Evolutionary conservation across 306 rosid species (phyloP), one percentile per base, ranked within the genome.

Genomic region (Cercis canadensis): DNA sequence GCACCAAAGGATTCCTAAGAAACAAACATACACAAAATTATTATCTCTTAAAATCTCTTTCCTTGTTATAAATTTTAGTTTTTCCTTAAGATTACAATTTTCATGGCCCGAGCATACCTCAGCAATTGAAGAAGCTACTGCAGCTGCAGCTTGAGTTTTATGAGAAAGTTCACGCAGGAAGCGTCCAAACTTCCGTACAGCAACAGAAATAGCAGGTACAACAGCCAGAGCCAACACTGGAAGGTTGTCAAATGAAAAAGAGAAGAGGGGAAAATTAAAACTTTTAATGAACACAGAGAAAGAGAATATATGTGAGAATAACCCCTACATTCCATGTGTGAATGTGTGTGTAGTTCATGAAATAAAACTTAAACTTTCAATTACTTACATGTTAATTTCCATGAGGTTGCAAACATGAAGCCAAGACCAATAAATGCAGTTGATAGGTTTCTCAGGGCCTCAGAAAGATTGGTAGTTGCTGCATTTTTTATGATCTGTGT

Each of bases 61-160:
- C 1, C 50, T 13, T 44, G 3, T 24, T 24, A 24, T 24, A 24
- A 24, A 24, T 1, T 3, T 24, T 24, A 1, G 3, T 3, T 24
- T 24, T 24, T 24, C 29, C 29, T 24, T n/a, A n/a, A n/a, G n/a
- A n/a, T n/a, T n/a, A n/a, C n/a, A n/a, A n/a, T n/a, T n/a, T n/a
- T n/a, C n/a, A n/a, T n/a, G n/a, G n/a, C n/a, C n/a, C n/a, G n/a
- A n/a, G n/a, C n/a, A 66, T 74, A 81, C 97, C 86, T 90, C 95
- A 4, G 95, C 97, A 61, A 88, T 86, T 52, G 97, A 90, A 67
- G 97, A 81, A 81, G 95, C 87, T 61, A 79, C 63, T 58, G 95
- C 92, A 52, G 97, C 97, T 70, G 97, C 97, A 59, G 97, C 95
- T 81, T 88, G 97, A 81, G 92, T 90, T 79, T 76, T 81, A 68